Percentiles rank a stretch among this genome's conserved stretches.
phyloP scores from a whole-genome alignment of 495 filamentous ascomycete species.

The Hypoxylon fuscum region DNA sequence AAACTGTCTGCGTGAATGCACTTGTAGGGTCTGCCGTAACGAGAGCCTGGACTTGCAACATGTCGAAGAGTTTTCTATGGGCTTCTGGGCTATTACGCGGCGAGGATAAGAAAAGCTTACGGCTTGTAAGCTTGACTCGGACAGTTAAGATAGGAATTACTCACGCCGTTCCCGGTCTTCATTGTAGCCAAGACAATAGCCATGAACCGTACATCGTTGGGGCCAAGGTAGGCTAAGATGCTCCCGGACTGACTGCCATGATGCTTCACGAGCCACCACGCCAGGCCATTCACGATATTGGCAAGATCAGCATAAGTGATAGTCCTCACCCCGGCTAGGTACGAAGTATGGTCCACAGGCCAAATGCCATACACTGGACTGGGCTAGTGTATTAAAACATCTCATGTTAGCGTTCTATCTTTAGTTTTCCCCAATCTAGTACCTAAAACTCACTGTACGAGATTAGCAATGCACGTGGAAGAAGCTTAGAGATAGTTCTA shows the following conservation, averaged over 20 bases:
- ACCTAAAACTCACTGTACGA: too few species aligned
- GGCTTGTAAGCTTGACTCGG: neutral
- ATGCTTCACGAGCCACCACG: slow-evolving; percentile 44
- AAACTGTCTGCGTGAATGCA: neutral
- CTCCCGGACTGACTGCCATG: slow-evolving; percentile 26
- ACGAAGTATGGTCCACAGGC: too few species aligned
- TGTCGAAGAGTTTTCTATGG: neutral
- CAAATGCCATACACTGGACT: too few species aligned
- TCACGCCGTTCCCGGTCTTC: slow-evolving; percentile 50
- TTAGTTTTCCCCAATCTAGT: too few species aligned
- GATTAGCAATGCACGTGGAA: too few species aligned
- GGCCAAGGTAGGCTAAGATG: slow-evolving; percentile 52
- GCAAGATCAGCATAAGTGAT: too few species aligned
- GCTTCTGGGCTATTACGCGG: neutral
- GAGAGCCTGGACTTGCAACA: neutral
- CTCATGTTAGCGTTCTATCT: too few species aligned
- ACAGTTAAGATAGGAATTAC: neutral
- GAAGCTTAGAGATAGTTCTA: too few species aligned
- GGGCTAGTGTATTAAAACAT: too few species aligned
- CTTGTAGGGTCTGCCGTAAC: neutral
- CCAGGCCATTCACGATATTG: slow-evolving; percentile 48
- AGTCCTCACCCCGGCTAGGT: too few species aligned
- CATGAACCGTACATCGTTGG: slow-evolving; percentile 56
- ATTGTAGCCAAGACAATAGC: slow-evolving; percentile 51
- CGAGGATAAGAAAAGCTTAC: neutral